Conservation (phyloP, 306 rosid species). For the Morella rubra region DNA sequence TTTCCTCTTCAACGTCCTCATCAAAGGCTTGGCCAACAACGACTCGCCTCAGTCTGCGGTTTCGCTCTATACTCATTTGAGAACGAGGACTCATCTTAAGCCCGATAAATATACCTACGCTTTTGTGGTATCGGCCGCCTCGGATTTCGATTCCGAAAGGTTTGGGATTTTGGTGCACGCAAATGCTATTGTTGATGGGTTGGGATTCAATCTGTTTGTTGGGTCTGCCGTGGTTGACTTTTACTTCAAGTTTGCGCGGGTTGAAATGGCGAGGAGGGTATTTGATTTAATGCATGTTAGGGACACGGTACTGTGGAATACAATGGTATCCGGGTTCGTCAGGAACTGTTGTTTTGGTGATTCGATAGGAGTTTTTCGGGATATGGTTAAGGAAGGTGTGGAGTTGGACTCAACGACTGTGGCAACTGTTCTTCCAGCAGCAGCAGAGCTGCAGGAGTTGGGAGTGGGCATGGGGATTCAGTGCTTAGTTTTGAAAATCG, state of each 20-base stretch:
- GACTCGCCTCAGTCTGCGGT: constrained; percentile 50
- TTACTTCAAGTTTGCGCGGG: constrained; percentile 54
- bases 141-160: constrained; percentile 35
- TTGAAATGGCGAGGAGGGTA: constrained; percentile 67
- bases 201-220: constrained; percentile 51
- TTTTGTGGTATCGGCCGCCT: constrained; percentile 59
- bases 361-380: constrained; percentile 41
- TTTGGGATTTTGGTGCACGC: constrained; percentile 60
- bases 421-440: constrained; percentile 72
- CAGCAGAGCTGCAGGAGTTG: constrained; percentile 70
- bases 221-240: constrained; percentile 70
- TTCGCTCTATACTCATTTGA: constrained; percentile 54
- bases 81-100: constrained; percentile 45
- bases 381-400: constrained; percentile 53
- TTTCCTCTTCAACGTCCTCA: constrained; percentile 81
- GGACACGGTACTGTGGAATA: constrained; percentile 80
- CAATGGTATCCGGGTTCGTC: constrained; percentile 72
- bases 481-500: constrained; percentile 62
- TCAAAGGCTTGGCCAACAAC: constrained; percentile 63
- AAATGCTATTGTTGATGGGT: constrained; percentile 66
- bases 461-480: constrained; percentile 66
- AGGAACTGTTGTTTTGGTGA: constrained; percentile 57
- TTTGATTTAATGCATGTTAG: constrained; percentile 64
- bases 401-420: constrained; percentile 60
- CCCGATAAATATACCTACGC: constrained; percentile 76